Percentiles rank a stretch among this genome's conserved stretches.
These are phyloP conservation scores for Pulicaria dysenterica DNA, from an alignment of 129 eudicot genomes.

Conservation along the genomic window DNA sequence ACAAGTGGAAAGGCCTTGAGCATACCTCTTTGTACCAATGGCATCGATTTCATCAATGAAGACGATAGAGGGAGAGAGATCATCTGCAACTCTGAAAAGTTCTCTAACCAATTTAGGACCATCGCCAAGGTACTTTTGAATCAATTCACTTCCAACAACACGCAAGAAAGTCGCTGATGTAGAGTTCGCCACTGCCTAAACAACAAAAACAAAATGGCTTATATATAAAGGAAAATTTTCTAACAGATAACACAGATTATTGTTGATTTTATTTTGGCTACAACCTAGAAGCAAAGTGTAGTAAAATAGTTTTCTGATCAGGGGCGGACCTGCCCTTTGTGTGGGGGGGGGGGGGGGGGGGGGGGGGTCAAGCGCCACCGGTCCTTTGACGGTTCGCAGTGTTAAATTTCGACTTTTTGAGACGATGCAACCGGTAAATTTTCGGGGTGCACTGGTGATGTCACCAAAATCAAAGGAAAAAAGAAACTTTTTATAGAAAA, in stretches of 20 bases:
- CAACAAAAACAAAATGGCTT: not conserved
- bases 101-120: constrained; percentile 96
- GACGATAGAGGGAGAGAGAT: constrained; percentile 93
- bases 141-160: constrained; percentile 95
- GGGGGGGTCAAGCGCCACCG: no score
- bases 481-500: no score
- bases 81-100: constrained; percentile 95
- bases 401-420: no score
- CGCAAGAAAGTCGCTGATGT: constrained; percentile 97
- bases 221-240: not conserved
- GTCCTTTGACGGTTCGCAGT: no score
- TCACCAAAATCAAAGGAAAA: no score
- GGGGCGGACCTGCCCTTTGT: no score
- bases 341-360: no score
- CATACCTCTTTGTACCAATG: constrained; percentile 87
- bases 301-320: not conserved
- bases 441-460: no score
- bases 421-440: no score
- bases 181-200: constrained; percentile 95
- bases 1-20: not conserved
- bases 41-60: constrained; percentile 98
- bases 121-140: constrained; percentile 94
- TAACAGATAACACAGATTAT: not conserved
- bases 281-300: not conserved
- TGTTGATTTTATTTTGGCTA: not conserved